A percentile compares a stretch with the other conserved stretches of the same genome.
Evolutionary conservation across 2,329 filamentous ascomycete genomes (phyloP).

Genomic region (Colletotrichum sp.): DNA sequence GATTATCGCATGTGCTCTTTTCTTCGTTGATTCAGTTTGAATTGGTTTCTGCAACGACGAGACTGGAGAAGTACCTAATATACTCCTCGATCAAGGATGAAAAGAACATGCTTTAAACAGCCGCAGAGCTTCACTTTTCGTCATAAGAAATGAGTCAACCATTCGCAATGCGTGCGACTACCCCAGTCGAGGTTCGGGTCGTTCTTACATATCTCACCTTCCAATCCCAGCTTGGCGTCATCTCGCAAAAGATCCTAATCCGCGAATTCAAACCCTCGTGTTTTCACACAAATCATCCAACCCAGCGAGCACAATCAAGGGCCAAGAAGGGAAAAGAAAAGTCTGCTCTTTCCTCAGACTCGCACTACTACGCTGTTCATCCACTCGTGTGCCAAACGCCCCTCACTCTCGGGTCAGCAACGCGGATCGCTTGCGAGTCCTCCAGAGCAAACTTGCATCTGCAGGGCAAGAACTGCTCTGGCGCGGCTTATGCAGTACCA

Average conservation of each 20-base stretch:
- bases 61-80: rapidly evolving
- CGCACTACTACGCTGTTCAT: background rate
- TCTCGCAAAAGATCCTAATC: background rate
- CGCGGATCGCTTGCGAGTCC: background rate
- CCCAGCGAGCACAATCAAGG: background rate
- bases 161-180: background rate
- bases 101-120: background rate
- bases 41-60: background rate
- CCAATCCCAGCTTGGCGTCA: background rate
- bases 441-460: background rate
- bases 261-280: background rate
- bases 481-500: background rate
- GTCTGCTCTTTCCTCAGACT: background rate
- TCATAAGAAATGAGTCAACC: background rate
- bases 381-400: background rate
- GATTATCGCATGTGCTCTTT: background rate
- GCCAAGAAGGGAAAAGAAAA: background rate
- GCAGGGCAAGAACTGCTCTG: background rate
- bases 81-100: background rate
- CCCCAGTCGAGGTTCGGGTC: background rate
- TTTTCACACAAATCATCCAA: background rate
- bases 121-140: background rate
- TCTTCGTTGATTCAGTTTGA: background rate
- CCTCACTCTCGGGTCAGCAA: background rate
- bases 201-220: background rate